phyloP scores from a whole-genome alignment of 768 basidiomycete species.

The Naematelia aurantialba region DNA sequence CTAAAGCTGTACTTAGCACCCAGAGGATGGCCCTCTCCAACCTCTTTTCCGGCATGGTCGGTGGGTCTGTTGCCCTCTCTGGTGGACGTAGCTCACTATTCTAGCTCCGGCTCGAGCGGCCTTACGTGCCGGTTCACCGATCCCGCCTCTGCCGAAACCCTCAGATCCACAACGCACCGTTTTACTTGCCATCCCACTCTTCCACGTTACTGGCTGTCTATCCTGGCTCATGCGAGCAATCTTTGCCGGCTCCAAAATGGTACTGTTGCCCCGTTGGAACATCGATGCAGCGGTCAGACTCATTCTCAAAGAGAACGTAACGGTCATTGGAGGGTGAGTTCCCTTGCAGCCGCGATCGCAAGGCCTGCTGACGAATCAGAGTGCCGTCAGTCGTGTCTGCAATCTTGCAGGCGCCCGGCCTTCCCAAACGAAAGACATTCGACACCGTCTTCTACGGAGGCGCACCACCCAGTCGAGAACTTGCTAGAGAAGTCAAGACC shows the following conservation, averaged over 20 bases:
- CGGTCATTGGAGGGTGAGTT: constrained; percentile 41
- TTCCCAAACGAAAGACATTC: constrained; percentile 21
- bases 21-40: constrained; percentile 44
- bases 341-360: neutral
- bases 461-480: constrained; percentile 37
- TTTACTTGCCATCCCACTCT: constrained; percentile 41
- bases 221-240: constrained; percentile 44
- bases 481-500: constrained; percentile 34
- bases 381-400: constrained; percentile 41
- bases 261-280: constrained; percentile 36
- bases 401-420: constrained; percentile 25
- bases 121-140: constrained; percentile 30
- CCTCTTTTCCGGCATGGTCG: constrained; percentile 41
- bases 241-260: constrained; percentile 40
- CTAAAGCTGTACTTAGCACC: constrained; percentile 44
- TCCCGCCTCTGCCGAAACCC: constrained; percentile 27
- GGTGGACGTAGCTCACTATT: neutral
- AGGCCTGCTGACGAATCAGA: constrained; percentile 11
- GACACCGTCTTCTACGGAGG: constrained; percentile 46
- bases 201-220: constrained; percentile 46
- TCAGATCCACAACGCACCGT: constrained; percentile 33
- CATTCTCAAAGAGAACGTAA: constrained; percentile 32
- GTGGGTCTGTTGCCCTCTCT: constrained; percentile 18
- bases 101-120: constrained; percentile 40
- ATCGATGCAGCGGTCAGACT: constrained; percentile 27